These are phyloP conservation scores for Fusarium gaditjirri DNA, from an alignment of 2,329 filamentous ascomycete species.

Conservation along the genomic window DNA sequence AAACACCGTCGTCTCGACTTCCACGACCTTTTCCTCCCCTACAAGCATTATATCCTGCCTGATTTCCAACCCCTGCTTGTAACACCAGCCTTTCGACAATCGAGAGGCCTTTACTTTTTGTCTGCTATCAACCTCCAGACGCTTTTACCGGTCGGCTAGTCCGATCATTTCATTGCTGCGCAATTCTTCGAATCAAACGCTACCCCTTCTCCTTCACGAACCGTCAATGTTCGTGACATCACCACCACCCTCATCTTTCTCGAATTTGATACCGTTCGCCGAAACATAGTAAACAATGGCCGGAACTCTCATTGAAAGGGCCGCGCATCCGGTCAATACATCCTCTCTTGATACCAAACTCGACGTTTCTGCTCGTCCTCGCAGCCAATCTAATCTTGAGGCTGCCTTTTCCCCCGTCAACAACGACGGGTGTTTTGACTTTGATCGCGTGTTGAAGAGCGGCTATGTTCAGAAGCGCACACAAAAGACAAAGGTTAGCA, in stretches of 20 bases:
- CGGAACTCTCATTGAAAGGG: constrained; percentile 40
- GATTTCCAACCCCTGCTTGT: constrained; percentile 38
- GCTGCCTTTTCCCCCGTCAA: constrained; percentile 85
- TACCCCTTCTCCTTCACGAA: constrained; percentile 5
- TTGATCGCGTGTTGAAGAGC: constrained; percentile 91
- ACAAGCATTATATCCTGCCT: constrained; percentile 28
- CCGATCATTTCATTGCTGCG: neutral
- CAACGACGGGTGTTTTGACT: constrained; percentile 94
- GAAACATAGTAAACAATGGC: constrained; percentile 38
- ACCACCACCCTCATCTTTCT: constrained; percentile 5
- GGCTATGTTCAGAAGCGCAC: constrained; percentile 89
- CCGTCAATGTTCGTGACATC: constrained; percentile 35
- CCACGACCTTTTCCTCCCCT: constrained; percentile 19
- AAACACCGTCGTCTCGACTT: constrained; percentile 10
- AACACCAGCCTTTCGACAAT: constrained; percentile 32
- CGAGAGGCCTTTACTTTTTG: constrained; percentile 20
- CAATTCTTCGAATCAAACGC: constrained; percentile 1
- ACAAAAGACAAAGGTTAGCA: constrained; percentile 86
- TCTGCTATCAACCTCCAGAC: neutral
- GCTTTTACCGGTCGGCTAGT: neutral
- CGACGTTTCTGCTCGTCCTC: constrained; percentile 35
- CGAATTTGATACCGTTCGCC: constrained; percentile 9
- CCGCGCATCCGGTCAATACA: constrained; percentile 17
- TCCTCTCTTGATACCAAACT: constrained; percentile 26
- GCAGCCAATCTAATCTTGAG: constrained; percentile 58